Evolutionary conservation across 2,329 filamentous ascomycete genomes (phyloP), one percentile per base, ranked within the genome.

Genomic region (Hortaea werneckii): DNA sequence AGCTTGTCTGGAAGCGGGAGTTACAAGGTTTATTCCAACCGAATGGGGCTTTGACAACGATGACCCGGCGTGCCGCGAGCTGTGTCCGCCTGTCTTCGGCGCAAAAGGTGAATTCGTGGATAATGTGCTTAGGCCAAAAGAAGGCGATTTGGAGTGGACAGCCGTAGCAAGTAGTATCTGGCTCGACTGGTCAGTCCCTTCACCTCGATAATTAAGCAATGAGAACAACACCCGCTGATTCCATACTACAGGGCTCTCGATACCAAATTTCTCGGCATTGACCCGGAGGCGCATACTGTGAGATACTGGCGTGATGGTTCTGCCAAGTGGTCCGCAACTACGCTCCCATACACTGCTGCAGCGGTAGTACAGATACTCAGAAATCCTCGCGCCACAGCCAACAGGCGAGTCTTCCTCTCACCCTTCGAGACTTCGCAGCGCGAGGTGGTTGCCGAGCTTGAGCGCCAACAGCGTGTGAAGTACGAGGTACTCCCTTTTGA

Each of bases 361-460:
- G 61, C 32, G 9, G 32, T 12, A 4, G 9, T 35, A 4, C 32
- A 35, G n/a, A 12, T 35, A 35, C 32, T 35, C 32, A 9, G n/a
- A 55, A 47, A 56, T 34, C 47, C 62, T 37, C 51, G 52, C 6
- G 46, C 62, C 45, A 65, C 62, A 1, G 54, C 44, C 29, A 64
- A 66, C 44, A 54, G 58, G 32, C 47, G 56, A 20, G 50, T 67
- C 11, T 82, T 78, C 48, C 77, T 86, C 1, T 80, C 84, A 54
- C 84, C 81, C 0, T 86, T 85, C 53, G 77, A 80, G 0, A 73
- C 75, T 6, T 83, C 77, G 0, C 76, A 80, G 0, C 70, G 75
- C 5, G 65, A 78, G 20, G 79, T 85, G 13, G 59, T 84, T 26
- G 69, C 70, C 13, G 80, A 83, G 58, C 82, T 80, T 54, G 78